A percentile compares a stretch with the other conserved stretches of the same genome.
Conservation (phyloP, 2,329 filamentous ascomycete genomes). For the Phyllosticta paracitricarpa region DNA sequence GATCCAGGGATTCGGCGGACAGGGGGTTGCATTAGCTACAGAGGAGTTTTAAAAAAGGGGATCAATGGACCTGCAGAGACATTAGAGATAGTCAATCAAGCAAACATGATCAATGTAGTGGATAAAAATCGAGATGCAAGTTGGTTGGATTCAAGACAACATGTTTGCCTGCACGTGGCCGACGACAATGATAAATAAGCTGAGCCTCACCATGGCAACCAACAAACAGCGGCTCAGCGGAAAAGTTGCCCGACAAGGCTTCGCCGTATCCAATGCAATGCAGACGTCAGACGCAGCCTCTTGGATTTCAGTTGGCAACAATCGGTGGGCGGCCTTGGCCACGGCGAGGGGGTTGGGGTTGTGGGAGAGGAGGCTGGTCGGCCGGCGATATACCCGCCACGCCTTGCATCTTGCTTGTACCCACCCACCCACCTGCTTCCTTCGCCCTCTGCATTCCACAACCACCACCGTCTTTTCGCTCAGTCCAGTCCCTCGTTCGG, state of each 20-base stretch:
- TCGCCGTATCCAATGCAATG: background rate
- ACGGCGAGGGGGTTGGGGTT: background rate
- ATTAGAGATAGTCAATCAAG: no score
- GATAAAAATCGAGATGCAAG: no score
- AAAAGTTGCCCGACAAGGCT: background rate
- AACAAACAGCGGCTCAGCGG: background rate
- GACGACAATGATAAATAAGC: background rate
- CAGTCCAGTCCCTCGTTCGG: conserved; percentile 7
- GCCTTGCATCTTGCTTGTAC: conserved; percentile 2
- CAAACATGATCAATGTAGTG: no score
- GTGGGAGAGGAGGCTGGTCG: background rate
- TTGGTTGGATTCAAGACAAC: no score
- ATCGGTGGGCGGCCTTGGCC: conserved; percentile 1
- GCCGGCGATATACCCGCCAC: conserved; percentile 5
- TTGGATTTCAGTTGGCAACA: background rate
- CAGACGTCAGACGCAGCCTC: background rate
- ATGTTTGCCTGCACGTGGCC: background rate
- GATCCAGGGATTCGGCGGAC: no score
- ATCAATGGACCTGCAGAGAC: no score
- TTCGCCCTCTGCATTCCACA: background rate
- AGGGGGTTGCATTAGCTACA: no score
- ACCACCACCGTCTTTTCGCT: background rate
- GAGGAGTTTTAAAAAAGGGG: no score
- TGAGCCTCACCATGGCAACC: background rate
- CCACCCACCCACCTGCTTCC: background rate